Evolutionary conservation across 1,284 basidiomycete genomes (phyloP).

Genomic region (Apiotrichum siamense): DNA sequence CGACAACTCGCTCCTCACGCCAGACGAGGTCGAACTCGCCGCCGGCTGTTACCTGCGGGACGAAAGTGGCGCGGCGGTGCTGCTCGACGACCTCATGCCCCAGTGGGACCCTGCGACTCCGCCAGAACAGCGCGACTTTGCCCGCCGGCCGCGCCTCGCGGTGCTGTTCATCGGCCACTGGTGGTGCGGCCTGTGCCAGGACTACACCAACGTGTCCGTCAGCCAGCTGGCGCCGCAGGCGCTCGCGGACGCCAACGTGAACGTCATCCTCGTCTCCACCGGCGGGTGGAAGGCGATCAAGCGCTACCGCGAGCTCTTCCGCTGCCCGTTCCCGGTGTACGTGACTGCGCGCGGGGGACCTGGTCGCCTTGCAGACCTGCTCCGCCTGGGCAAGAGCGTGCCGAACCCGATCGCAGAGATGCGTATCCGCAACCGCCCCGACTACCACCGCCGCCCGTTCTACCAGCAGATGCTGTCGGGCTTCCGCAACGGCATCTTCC

Average conservation of each 20-base stretch:
- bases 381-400: conserved; percentile 28
- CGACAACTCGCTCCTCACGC: neutral
- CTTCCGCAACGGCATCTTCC: conserved; percentile 6
- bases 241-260: conserved; percentile 32
- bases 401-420: conserved; percentile 10
- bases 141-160: conserved; percentile 19
- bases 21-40: neutral
- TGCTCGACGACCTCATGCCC: neutral
- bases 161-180: conserved; percentile 44
- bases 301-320: conserved; percentile 39
- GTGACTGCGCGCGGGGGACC: too few relatives aligned
- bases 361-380: conserved; percentile 37
- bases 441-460: conserved; percentile 7
- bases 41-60: neutral
- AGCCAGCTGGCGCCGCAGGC: conserved; percentile 35
- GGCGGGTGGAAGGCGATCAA: conserved; percentile 46
- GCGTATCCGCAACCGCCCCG: conserved; percentile 2
- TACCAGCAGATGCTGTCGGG: conserved; percentile 6
- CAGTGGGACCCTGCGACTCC: neutral
- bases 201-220: conserved; percentile 42
- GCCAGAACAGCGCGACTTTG: neutral
- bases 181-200: conserved; percentile 47
- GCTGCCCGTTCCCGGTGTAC: conserved; percentile 44
- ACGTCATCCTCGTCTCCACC: conserved; percentile 39
- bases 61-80: neutral